phyloP scores from a whole-genome alignment of 2,329 filamentous ascomycete species.

The Taxawa tesnikishii region DNA sequence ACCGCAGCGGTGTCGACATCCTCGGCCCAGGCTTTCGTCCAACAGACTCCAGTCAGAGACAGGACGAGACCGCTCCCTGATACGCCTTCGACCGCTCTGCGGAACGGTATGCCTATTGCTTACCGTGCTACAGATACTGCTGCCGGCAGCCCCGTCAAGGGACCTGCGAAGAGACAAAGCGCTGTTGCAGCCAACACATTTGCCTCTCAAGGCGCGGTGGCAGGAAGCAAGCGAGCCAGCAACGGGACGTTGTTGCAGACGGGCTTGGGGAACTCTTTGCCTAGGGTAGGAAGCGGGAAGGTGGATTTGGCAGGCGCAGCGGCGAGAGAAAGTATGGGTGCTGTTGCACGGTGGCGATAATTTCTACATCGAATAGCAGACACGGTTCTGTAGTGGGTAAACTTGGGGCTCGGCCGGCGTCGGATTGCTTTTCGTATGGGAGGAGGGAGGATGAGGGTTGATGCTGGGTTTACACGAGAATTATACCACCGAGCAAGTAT shows the following conservation, averaged over 20 bases:
- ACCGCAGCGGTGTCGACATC: conserved; percentile 7
- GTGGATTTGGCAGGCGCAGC: conserved; percentile 13
- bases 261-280: conserved; percentile 5
- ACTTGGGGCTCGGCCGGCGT: too few relatives aligned
- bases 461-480: too few relatives aligned
- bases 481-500: too few relatives aligned
- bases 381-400: too few relatives aligned
- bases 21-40: conserved; percentile 3
- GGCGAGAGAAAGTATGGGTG: conserved; percentile 15
- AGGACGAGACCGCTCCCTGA: conserved; percentile 15
- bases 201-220: conserved; percentile 6
- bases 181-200: background rate
- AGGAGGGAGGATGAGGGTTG: too few relatives aligned
- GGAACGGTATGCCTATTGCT: conserved; percentile 9
- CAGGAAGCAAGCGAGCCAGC: conserved; percentile 14
- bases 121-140: too few relatives aligned
- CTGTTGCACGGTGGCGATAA: conserved; percentile 7
- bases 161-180: conserved; percentile 5
- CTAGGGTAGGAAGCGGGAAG: conserved; percentile 8
- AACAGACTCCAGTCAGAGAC: conserved; percentile 14
- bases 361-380: too few relatives aligned
- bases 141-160: conserved; percentile 12
- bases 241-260: conserved; percentile 11
- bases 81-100: conserved; percentile 13
- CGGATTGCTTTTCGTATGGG: too few relatives aligned